phyloP scores from a whole-genome alignment of 176 grass and related monocot species.

The Oryza glaberrima region DNA sequence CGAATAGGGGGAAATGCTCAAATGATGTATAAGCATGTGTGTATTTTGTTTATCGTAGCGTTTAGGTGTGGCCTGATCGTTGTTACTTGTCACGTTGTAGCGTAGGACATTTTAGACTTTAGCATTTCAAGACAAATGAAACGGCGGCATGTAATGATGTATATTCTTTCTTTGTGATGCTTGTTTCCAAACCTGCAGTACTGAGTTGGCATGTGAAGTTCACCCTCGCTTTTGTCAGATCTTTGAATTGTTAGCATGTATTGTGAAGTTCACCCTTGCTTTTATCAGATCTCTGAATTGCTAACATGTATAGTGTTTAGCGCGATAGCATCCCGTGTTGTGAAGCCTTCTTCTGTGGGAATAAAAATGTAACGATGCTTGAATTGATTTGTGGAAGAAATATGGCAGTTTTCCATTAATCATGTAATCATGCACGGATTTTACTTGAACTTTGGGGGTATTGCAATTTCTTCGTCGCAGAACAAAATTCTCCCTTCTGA shows the following conservation, averaged over 20 bases:
- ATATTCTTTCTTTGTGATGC: conserved; percentile 53
- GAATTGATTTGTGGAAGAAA: neutral
- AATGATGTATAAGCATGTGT: conserved; percentile 47
- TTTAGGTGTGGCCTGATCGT: conserved; percentile 35
- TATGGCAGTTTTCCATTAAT: neutral
- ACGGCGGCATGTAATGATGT: conserved; percentile 58
- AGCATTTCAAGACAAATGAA: conserved; percentile 37
- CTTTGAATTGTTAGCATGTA: no score
- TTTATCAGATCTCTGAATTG: no score
- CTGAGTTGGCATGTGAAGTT: neutral
- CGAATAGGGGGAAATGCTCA: conserved; percentile 25
- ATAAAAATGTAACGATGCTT: neutral
- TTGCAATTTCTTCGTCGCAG: neutral
- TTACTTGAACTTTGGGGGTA: neutral
- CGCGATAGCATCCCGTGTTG: no score
- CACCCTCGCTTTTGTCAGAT: neutral
- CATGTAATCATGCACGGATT: no score
- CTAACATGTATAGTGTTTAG: no score
- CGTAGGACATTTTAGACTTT: conserved; percentile 32
- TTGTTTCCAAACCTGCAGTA: conserved; percentile 15
- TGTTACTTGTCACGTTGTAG: conserved; percentile 28
- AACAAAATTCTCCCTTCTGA: no score
- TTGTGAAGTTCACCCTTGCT: no score
- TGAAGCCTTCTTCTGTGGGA: no score
- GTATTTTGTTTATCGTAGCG: conserved; percentile 55